A percentile compares a stretch with the other conserved stretches of the same genome.
These are phyloP conservation scores for Posidonia australis DNA, from an alignment of 106 monocot genomes.

Conservation along the genomic window DNA sequence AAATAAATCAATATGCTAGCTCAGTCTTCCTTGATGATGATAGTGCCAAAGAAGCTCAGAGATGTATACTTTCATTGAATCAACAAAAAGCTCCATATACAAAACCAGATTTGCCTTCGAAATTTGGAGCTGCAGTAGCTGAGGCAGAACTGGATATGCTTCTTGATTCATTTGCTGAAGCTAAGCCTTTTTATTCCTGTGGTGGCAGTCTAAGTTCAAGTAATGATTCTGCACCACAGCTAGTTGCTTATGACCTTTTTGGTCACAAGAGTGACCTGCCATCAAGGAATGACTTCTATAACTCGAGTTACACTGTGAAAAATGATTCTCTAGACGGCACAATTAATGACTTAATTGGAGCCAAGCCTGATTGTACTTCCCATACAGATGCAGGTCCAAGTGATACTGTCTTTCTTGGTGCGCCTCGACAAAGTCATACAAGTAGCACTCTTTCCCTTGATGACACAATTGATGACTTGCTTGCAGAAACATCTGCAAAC, in stretches of 20 bases:
- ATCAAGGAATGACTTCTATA: background rate
- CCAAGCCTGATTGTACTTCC: background rate
- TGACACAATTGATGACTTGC: constrained; percentile 9
- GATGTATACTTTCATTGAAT: background rate
- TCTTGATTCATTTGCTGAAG: constrained; percentile 1
- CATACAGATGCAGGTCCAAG: background rate
- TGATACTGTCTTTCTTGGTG: background rate
- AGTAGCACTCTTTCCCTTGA: constrained; percentile 1
- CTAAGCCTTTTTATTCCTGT: background rate
- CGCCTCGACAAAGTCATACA: background rate
- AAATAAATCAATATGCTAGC: background rate
- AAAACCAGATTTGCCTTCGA: background rate
- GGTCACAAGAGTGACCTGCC: background rate
- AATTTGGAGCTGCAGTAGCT: background rate
- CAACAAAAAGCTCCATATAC: background rate
- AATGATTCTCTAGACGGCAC: background rate
- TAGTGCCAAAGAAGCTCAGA: background rate
- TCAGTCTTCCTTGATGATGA: background rate
- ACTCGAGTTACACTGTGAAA: background rate
- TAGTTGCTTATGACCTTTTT: background rate
- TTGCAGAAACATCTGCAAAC: constrained; percentile 6
- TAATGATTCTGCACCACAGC: background rate
- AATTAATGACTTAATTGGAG: constrained; percentile 11
- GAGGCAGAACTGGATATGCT: constrained; percentile 10
- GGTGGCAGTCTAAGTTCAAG: background rate